A percentile compares a stretch with the other conserved stretches of the same genome.
Conservation (phyloP, 306 rosid species). For the Quercus cerris region DNA sequence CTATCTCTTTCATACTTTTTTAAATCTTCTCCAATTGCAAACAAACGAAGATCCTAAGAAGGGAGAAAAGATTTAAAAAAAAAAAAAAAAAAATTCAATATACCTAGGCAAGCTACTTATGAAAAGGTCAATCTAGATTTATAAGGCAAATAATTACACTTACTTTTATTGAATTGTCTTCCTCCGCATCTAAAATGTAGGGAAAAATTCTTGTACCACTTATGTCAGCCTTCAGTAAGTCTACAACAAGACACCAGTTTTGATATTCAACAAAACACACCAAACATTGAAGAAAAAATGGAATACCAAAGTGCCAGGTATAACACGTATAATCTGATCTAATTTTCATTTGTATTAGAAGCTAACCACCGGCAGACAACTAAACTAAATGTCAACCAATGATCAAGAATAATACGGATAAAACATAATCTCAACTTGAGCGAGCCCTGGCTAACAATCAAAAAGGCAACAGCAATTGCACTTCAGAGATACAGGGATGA, state of each 20-base stretch:
- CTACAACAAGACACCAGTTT: constrained; percentile 28
- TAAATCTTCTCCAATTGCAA: constrained; percentile 34
- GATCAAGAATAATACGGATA: neutral
- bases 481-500: constrained; percentile 2
- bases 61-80: neutral
- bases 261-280: neutral
- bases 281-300: neutral
- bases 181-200: constrained; percentile 6
- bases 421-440: neutral
- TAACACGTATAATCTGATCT: neutral
- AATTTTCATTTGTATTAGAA: neutral
- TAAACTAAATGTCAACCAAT: neutral
- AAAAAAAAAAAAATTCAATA: constrained; percentile 17
- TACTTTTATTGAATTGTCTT: constrained; percentile 22
- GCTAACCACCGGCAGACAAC: neutral
- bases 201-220: constrained; percentile 11
- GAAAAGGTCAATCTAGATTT: constrained; percentile 12
- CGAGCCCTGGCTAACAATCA: neutral
- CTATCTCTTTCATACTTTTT: constrained; percentile 66
- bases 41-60: constrained; percentile 26
- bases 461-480: neutral
- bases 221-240: constrained; percentile 11
- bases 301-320: neutral
- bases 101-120: constrained; percentile 8
- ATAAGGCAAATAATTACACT: constrained; percentile 14